Conservation (phyloP, 2,329 filamentous ascomycete genomes). For the Allantophomopsis cytisporea region DNA sequence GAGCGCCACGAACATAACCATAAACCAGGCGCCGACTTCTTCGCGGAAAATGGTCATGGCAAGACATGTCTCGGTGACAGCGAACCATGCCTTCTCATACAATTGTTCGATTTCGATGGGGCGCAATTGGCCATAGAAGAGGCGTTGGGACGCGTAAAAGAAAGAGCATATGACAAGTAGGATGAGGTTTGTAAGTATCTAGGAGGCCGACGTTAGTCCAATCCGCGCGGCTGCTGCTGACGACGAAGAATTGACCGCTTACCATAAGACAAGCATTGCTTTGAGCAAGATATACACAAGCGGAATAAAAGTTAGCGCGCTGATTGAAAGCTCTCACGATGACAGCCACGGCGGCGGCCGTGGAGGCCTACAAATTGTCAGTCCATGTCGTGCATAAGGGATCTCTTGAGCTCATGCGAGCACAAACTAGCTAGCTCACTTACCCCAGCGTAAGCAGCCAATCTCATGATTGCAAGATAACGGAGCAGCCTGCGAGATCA, state of each 20-base stretch:
- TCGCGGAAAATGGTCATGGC: conserved; percentile 98
- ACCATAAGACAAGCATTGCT: conserved; percentile 93
- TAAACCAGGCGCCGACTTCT: conserved; percentile 85
- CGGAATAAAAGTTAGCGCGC: conserved; percentile 95
- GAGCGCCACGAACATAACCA: conserved; percentile 90
- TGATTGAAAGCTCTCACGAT: conserved; percentile 87
- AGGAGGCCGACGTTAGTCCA: conserved; percentile 1
- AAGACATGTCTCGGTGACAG: conserved; percentile 88
- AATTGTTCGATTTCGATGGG: conserved; percentile 94
- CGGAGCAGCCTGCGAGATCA: too few relatives aligned
- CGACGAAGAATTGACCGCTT: conserved; percentile 16
- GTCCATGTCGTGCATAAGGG: background rate
- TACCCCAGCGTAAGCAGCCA: conserved; percentile 47
- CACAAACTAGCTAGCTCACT: background rate
- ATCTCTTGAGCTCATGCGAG: background rate
- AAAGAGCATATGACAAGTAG: conserved; percentile 70
- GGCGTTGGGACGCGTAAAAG: conserved; percentile 75
- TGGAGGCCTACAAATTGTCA: conserved; percentile 46
- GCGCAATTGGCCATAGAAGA: conserved; percentile 82
- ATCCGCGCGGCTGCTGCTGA: background rate
- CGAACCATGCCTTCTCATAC: conserved; percentile 96
- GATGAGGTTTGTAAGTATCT: conserved; percentile 86
- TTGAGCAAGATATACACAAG: conserved; percentile 91
- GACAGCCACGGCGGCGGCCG: conserved; percentile 70
- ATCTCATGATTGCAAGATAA: conserved; percentile 31